A percentile compares a stretch with the other conserved stretches of the same genome.
phyloP scores from a whole-genome alignment of 768 basidiomycete species.

The Suillus subaureus region DNA sequence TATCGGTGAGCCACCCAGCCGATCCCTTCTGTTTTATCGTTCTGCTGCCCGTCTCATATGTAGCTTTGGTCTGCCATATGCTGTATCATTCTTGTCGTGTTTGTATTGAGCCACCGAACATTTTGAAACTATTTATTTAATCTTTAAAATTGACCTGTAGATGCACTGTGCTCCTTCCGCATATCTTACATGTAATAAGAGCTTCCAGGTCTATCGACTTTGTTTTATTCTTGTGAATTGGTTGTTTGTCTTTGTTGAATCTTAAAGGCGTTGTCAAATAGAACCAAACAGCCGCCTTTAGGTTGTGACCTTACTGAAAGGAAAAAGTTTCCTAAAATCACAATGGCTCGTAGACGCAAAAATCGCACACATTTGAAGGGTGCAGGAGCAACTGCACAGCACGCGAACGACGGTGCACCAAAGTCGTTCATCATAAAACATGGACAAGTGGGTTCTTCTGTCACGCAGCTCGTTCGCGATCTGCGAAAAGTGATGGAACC shows the following conservation, averaged over 20 bases:
- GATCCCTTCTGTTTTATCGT: constrained; percentile 14
- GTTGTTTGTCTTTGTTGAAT: constrained; percentile 11
- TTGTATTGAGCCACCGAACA: constrained; percentile 6
- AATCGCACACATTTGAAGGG: constrained; percentile 82
- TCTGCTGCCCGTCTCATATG: constrained; percentile 17
- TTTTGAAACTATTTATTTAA: constrained; percentile 12
- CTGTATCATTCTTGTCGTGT: constrained; percentile 28
- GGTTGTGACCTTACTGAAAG: not conserved
- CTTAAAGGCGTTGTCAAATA: constrained; percentile 21
- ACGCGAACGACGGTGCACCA: constrained; percentile 49
- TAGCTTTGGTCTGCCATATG: constrained; percentile 32
- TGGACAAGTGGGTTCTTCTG: constrained; percentile 86
- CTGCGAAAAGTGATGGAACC: constrained; percentile 97
- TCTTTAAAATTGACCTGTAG: constrained; percentile 14
- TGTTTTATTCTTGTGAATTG: not conserved
- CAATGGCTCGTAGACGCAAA: constrained; percentile 77
- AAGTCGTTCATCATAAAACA: constrained; percentile 98
- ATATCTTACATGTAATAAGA: constrained; percentile 16
- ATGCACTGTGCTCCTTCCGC: constrained; percentile 13
- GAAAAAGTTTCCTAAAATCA: constrained; percentile 10
- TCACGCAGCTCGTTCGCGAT: constrained; percentile 90
- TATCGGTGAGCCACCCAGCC: constrained; percentile 3
- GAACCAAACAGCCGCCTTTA: constrained; percentile 23
- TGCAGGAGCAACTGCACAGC: constrained; percentile 35
- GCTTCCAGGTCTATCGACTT: not conserved